Percentiles rank a stretch among this genome's conserved stretches.
Conservation (phyloP, 2,329 filamentous ascomycete genomes). For the Penicillium capsulatum region DNA sequence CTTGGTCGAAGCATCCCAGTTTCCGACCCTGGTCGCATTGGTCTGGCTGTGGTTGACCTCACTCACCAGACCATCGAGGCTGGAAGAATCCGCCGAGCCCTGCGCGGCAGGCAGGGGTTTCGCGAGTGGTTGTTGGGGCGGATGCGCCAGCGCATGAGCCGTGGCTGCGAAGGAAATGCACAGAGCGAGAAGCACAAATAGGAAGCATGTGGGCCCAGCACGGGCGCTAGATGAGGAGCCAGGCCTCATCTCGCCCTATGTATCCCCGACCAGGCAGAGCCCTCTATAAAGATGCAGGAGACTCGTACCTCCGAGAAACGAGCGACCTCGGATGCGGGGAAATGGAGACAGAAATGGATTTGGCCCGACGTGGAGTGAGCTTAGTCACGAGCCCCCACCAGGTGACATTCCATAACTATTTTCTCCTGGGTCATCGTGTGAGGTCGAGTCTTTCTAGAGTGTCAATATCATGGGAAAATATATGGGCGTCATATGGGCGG, state of each 20-base stretch:
- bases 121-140: constrained; percentile 24
- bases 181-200: constrained; percentile 21
- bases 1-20: constrained; percentile 20
- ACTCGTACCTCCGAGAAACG: background rate
- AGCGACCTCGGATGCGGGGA: constrained; percentile 16
- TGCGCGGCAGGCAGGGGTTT: constrained; percentile 5
- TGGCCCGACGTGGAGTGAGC: constrained; percentile 2
- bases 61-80: constrained; percentile 4
- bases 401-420: background rate
- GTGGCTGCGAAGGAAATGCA: constrained; percentile 17
- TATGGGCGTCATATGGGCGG: no score
- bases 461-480: no score
- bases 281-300: constrained; percentile 17
- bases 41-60: constrained; percentile 10
- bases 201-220: constrained; percentile 11
- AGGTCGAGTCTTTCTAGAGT: no score
- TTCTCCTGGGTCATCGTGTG: no score
- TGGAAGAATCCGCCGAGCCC: background rate
- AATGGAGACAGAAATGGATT: constrained; percentile 9
- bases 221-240: constrained; percentile 7
- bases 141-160: constrained; percentile 31
- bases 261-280: constrained; percentile 2
- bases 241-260: constrained; percentile 15
- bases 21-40: constrained; percentile 5
- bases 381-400: constrained; percentile 10